Evolutionary conservation across 108 stramenopile genomes (phyloP).

Genomic region (Pseudonitzschia pungens): DNA sequence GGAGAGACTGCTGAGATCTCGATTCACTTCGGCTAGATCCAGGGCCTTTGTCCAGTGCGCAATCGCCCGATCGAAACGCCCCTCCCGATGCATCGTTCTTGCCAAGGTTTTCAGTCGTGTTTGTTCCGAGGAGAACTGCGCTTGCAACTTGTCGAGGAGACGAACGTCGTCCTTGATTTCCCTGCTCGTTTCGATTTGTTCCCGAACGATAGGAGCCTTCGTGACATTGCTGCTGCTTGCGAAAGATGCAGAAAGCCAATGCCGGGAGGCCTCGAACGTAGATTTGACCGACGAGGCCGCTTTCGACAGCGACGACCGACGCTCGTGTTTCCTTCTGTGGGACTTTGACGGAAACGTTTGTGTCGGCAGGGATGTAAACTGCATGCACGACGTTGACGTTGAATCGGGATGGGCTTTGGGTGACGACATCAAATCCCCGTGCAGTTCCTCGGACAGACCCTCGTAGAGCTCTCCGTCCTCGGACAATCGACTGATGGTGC

Average conservation of each 20-base stretch:
- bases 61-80: constrained; percentile 22
- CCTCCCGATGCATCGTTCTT: constrained; percentile 22
- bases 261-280: neutral
- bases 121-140: constrained; percentile 11
- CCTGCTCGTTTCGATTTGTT: neutral
- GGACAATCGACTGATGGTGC: neutral
- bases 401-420: too few relatives aligned
- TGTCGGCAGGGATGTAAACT: too few relatives aligned
- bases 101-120: constrained; percentile 18
- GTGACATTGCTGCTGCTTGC: neutral
- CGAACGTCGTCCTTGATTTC: neutral
- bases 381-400: too few relatives aligned
- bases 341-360: too few relatives aligned
- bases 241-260: constrained; percentile 10
- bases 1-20: constrained; percentile 19
- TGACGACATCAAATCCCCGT: neutral
- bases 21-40: constrained; percentile 31
- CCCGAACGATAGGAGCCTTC: neutral
- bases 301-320: constrained; percentile 2
- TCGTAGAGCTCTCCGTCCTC: neutral
- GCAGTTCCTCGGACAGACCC: neutral
- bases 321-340: neutral
- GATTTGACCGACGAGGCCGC: neutral
- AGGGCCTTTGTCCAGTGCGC: constrained; percentile 22
- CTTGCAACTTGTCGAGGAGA: neutral